These are phyloP conservation scores for Penicillium canariense DNA, from an alignment of 495 filamentous ascomycete species.

Conservation along the genomic window DNA sequence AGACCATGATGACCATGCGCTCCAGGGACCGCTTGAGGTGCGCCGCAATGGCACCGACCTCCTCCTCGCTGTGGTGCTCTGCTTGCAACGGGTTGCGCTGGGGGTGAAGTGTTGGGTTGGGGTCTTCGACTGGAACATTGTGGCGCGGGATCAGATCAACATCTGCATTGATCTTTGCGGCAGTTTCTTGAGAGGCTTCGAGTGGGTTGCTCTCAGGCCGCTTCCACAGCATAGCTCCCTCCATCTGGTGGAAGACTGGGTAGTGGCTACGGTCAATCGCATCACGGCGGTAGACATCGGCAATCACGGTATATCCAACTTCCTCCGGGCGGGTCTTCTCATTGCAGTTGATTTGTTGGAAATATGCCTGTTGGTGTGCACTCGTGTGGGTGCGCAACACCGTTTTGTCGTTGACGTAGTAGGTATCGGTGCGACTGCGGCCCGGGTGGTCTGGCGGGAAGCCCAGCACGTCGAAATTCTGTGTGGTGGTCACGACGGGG, in stretches of 20 bases:
- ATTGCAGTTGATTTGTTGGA: conserved; percentile 54
- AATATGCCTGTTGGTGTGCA: conserved; percentile 87
- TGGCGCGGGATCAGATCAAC: conserved; percentile 66
- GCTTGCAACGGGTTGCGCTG: conserved; percentile 82
- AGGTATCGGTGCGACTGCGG: conserved; percentile 84
- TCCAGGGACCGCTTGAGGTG: conserved; percentile 92
- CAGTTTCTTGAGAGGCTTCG: conserved; percentile 33
- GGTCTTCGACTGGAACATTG: conserved; percentile 75
- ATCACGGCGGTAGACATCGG: conserved; percentile 96
- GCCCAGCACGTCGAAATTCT: conserved; percentile 94
- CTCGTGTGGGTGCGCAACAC: conserved; percentile 90
- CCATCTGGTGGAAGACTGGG: conserved; percentile 98
- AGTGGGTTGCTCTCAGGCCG: conserved; percentile 62
- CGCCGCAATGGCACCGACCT: conserved; percentile 77
- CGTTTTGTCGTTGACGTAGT: conserved; percentile 85
- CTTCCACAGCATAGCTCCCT: conserved; percentile 90
- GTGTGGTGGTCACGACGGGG: conserved; percentile 78
- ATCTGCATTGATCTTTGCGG: conserved; percentile 57
- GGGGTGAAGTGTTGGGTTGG: conserved; percentile 73
- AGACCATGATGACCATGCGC: conserved; percentile 83
- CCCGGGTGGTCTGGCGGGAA: conserved; percentile 90
- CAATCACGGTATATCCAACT: conserved; percentile 83
- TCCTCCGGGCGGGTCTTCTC: conserved; percentile 53
- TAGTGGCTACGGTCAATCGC: conserved; percentile 93
- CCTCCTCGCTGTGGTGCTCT: conserved; percentile 64